Base-by-base conservation (phyloP, 805 yeast species). In the Saccharomyces jurei region DNA sequence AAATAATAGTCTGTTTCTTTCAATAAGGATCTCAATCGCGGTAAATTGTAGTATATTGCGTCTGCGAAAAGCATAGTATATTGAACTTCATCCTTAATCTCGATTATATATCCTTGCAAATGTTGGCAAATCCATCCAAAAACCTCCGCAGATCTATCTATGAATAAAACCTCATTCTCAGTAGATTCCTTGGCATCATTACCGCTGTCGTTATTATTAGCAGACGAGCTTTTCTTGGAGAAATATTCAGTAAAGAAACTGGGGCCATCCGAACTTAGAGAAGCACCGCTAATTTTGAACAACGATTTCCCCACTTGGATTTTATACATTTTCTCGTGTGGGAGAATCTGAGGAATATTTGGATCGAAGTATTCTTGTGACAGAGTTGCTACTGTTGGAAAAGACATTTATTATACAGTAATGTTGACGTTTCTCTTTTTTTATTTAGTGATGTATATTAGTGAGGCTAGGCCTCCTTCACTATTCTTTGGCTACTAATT, bases 211-310 rank as follows among this genome's bases (percentile, higher is more conserved):
- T 17, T 47, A 26, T 17, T 50, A 17, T 14, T 9, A 11, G 22
- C 5, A 14, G 49, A 6, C 2, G 46, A 48, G 46, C 21, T 22
- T n/a, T 26, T 48, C n/a, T 48, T 63, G 4, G 64, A 60, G 66
- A 90, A 90, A 71, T 75, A 88, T 28, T 78, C 74, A 2, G 97
- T 89, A 73, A 90, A 91, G 66, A 87, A 89, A 4, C 95, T 87
- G 0, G 97, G 97, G 0, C 85, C 84, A 70, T 90, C 97, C 1
- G 87, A 86, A 27, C 89, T 85, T 41, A 90, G 70, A 1, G 96
- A 88, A 0, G 94, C 91, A 0, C 96, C 96, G 63, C 89, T 83
- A 9, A 71, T 54, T 32, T 61, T 58, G 67, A 83, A 89, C 27
- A 81, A 59, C 58, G 74, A 75, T 46, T 75, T 77, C 0, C 96